Evolutionary conservation across 2,329 filamentous ascomycete genomes (phyloP).

Genomic region (Pestalotiopsis sp.): DNA sequence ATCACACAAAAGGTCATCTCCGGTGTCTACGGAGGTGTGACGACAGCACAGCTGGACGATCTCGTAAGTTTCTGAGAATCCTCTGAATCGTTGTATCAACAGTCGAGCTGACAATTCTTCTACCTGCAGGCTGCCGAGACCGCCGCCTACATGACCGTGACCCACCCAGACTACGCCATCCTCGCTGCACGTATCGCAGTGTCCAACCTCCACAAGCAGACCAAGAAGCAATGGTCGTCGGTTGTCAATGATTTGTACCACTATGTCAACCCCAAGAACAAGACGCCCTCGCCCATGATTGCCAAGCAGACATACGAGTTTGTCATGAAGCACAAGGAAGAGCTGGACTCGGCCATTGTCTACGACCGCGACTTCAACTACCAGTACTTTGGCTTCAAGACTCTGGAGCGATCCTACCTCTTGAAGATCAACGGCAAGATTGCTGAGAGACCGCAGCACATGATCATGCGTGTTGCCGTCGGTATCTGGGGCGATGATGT

Average conservation of each 20-base stretch:
- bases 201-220: conserved; percentile 99
- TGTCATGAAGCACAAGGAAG: conserved; percentile 94
- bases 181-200: conserved; percentile 98
- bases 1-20: conserved; percentile 99
- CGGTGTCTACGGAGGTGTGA: conserved; percentile 98
- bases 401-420: conserved; percentile 94
- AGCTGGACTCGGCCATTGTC: conserved; percentile 97
- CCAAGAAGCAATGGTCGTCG: conserved; percentile 99
- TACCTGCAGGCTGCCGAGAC: conserved; percentile 87
- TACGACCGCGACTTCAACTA: conserved; percentile 99
- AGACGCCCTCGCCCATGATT: conserved; percentile 87
- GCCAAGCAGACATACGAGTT: conserved; percentile 87
- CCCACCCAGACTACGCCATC: conserved; percentile 98
- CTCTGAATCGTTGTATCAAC: background rate
- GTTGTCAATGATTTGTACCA: conserved; percentile 92
- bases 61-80: conserved; percentile 65
- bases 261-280: conserved; percentile 95
- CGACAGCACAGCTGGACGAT: conserved; percentile 94
- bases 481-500: conserved; percentile 96
- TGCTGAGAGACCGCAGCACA: conserved; percentile 95
- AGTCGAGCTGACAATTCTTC: conserved; percentile 22
- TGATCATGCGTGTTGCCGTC: conserved; percentile 99
- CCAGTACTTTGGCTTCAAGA: conserved; percentile 99
- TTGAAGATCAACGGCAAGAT: conserved; percentile 95
- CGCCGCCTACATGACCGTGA: conserved; percentile 99